phyloP scores from a whole-genome alignment of 768 basidiomycete genomes.

The Rhodocollybia butyracea region DNA sequence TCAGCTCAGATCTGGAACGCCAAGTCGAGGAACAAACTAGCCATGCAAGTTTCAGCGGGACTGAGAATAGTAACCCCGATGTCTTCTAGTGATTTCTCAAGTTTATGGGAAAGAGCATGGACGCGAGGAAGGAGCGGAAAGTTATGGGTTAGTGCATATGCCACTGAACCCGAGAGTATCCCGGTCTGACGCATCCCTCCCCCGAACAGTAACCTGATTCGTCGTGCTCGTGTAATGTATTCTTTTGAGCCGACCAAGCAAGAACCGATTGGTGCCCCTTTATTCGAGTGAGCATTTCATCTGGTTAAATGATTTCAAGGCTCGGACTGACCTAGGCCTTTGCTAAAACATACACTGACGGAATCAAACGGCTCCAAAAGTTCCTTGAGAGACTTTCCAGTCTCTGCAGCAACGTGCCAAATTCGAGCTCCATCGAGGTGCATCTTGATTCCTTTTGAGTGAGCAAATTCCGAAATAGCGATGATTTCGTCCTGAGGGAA shows the following conservation, averaged over 20 bases:
- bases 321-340: constrained; percentile 79
- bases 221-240: constrained; percentile 80
- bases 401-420: constrained; percentile 89
- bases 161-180: constrained; percentile 74
- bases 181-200: constrained; percentile 96
- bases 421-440: constrained; percentile 93
- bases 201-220: constrained; percentile 93
- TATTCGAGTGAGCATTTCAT: neutral
- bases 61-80: constrained; percentile 73
- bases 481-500: constrained; percentile 87
- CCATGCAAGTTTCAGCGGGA: constrained; percentile 88
- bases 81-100: constrained; percentile 68
- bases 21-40: constrained; percentile 28
- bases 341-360: constrained; percentile 93
- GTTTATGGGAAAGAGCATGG: constrained; percentile 68
- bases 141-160: constrained; percentile 85
- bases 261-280: constrained; percentile 79
- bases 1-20: neutral
- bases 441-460: constrained; percentile 67
- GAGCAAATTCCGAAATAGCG: constrained; percentile 76
- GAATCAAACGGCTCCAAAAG: constrained; percentile 90
- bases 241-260: constrained; percentile 78
- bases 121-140: constrained; percentile 72
- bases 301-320: neutral
- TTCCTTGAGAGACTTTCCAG: constrained; percentile 60